Evolutionary conservation across 208 protist species (phyloP), one percentile per base, ranked within the genome.

Genomic region (Acanthamoeba royreba): DNA sequence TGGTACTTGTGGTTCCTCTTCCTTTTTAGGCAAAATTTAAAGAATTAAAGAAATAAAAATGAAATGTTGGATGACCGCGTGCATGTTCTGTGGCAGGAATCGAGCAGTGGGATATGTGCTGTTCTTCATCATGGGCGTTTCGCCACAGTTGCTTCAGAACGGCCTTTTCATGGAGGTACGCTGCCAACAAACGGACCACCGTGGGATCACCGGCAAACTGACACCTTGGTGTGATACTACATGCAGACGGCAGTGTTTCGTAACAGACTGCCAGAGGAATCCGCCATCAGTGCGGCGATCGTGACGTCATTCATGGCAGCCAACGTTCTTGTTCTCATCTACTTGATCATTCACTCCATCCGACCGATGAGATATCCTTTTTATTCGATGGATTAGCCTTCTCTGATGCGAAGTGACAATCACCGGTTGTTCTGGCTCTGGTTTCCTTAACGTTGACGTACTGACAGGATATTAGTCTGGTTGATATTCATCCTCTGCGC

Each of bases 251-350:
- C 72, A 4, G 43, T 83, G 43, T 83, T 83, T 38, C 72, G 72
- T 7, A 83, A 40, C 72, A 38, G 45, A 38, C 72, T 83, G 35
- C 72, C 72, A 4, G 72, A 83, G 72, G 72, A 38, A 4, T 49
- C 35, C 25, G 72, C 72, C 5, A 83, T 83, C 72, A 83, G 72
- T 38, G 72, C 72, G 13, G 72, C 72, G 33, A 83, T 83, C 35
- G 72, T 83, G 22, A 83, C 72, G 9, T 83, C 72, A 5, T 83
- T 83, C 72, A 83, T 83, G 72, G 72, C 72, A 4, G 72, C 72
- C 72, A 83, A 83, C 72, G 72, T 83, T 38, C 45, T 83, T 25
- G 72, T 83, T 28, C 25, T 83, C 33, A 25, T 83, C 13, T 83
- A 83, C 43, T 38, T 83, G 33, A 40, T 83, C 22, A 38, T 42